phyloP scores from a whole-genome alignment of 2,329 filamentous ascomycete genomes.

The Cordyceps farinosa region DNA sequence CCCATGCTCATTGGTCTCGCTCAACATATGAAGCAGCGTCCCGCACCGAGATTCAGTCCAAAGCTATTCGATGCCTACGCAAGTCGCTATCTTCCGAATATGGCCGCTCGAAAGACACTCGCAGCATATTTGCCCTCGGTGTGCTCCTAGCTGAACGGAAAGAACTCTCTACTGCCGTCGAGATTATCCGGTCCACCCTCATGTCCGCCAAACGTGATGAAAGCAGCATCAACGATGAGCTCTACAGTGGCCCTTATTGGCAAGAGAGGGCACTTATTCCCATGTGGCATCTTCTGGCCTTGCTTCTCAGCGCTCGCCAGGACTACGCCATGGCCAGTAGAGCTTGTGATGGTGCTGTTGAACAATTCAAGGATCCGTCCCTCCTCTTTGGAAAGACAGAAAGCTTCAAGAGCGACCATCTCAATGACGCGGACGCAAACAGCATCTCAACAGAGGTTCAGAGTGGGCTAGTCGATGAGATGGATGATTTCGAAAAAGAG shows the following conservation, averaged over 20 bases:
- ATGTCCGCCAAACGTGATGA: constrained; percentile 50
- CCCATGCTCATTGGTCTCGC: constrained; percentile 82
- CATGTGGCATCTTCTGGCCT: constrained; percentile 84
- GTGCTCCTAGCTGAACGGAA: constrained; percentile 85
- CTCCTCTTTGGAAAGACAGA: constrained; percentile 64
- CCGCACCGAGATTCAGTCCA: constrained; percentile 69
- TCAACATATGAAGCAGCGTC: constrained; percentile 71
- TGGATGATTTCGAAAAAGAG: constrained; percentile 82
- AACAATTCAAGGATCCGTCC: constrained; percentile 73
- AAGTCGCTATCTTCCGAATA: constrained; percentile 67
- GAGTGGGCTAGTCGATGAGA: constrained; percentile 65
- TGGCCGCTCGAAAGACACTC: constrained; percentile 63
- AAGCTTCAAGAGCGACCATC: constrained; percentile 61
- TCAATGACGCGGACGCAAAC: constrained; percentile 51
- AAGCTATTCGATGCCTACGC: constrained; percentile 72
- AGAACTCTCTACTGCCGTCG: constrained; percentile 75
- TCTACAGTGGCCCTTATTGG: constrained; percentile 50
- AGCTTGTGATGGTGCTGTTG: constrained; percentile 86
- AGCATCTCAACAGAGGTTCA: constrained; percentile 23
- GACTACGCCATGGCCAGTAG: constrained; percentile 77
- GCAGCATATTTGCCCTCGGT: constrained; percentile 75
- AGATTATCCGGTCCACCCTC: constrained; percentile 74
- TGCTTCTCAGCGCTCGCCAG: constrained; percentile 81
- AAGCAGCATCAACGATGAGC: constrained; percentile 38
- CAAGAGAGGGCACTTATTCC: constrained; percentile 67